Evolutionary conservation across 83 land plant genomes (phyloP).

Genomic region (Picea mariana): DNA sequence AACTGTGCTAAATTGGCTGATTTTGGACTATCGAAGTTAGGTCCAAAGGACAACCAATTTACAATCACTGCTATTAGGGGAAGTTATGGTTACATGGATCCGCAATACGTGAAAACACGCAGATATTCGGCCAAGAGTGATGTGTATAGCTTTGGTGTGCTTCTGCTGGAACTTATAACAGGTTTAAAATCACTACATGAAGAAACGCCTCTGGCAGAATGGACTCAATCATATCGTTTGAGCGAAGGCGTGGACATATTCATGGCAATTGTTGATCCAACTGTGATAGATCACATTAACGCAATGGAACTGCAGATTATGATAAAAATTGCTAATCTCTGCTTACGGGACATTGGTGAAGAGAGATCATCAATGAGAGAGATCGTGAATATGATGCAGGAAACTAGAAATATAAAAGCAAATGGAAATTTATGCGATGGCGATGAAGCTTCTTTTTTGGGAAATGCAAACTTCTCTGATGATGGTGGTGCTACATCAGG

Average conservation of each 20-base stretch:
- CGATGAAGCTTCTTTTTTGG: no score
- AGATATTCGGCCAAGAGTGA: slow-evolving; percentile 7
- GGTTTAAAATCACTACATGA: no score
- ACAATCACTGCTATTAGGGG: slow-evolving; percentile 16
- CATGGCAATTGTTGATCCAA: slow-evolving; percentile 22
- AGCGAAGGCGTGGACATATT: slow-evolving; percentile 9
- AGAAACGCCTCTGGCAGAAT: slow-evolving; percentile 15
- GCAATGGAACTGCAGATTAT: slow-evolving; percentile 16
- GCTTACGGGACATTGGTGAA: no score
- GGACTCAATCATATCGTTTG: slow-evolving; percentile 19
- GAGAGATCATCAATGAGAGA: no score
- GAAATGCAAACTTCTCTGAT: no score
- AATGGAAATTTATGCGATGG: no score
- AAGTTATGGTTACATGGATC: background rate
- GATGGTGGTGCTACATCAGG: no score
- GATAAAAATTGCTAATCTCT: slow-evolving; percentile 15
- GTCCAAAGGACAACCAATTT: background rate
- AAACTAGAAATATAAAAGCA: no score
- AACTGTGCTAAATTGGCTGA: no score
- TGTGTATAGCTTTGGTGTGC: background rate
- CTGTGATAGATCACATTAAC: slow-evolving; percentile 16
- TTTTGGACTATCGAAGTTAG: background rate
- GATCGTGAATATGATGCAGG: no score
- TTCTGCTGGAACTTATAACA: no score
- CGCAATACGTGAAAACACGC: background rate